Conservation (phyloP, 2,329 filamentous ascomycete genomes). For the Phialocephala subalpina region DNA sequence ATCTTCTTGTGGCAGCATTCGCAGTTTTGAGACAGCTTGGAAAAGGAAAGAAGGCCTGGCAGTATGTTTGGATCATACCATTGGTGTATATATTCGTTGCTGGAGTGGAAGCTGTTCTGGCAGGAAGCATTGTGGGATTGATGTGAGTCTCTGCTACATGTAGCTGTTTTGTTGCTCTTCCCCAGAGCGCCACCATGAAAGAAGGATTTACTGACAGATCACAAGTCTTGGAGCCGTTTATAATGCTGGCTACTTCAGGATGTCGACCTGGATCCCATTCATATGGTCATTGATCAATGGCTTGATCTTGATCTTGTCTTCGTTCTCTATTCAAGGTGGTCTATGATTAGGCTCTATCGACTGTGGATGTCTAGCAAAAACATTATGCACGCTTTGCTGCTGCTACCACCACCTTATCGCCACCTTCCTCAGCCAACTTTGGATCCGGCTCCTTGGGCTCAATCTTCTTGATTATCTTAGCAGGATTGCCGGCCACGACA, state of each 20-base stretch:
- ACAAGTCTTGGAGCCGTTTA: constrained; percentile 68
- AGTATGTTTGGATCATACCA: constrained; percentile 63
- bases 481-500: constrained; percentile 73
- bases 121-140: constrained; percentile 72
- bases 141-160: constrained; percentile 56
- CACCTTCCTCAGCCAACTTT: constrained; percentile 18
- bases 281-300: constrained; percentile 74
- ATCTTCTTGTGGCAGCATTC: constrained; percentile 63
- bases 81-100: constrained; percentile 66
- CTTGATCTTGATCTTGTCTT: constrained; percentile 71
- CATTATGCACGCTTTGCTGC: constrained; percentile 16
- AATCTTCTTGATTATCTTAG: constrained; percentile 59
- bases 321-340: constrained; percentile 75
- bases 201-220: not conserved
- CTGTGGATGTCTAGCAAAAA: not conserved
- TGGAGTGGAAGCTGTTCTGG: constrained; percentile 68
- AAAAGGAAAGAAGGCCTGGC: constrained; percentile 44
- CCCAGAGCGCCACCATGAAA: too few relatives aligned
- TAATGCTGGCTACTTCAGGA: constrained; percentile 72
- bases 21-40: constrained; percentile 65
- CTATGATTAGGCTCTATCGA: constrained; percentile 52
- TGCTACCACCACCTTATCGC: constrained; percentile 15
- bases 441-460: constrained; percentile 45
- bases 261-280: constrained; percentile 80
- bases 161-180: not conserved